Conservation (phyloP, 345 rosid genomes). For the Gossypium ekmanianum region DNA sequence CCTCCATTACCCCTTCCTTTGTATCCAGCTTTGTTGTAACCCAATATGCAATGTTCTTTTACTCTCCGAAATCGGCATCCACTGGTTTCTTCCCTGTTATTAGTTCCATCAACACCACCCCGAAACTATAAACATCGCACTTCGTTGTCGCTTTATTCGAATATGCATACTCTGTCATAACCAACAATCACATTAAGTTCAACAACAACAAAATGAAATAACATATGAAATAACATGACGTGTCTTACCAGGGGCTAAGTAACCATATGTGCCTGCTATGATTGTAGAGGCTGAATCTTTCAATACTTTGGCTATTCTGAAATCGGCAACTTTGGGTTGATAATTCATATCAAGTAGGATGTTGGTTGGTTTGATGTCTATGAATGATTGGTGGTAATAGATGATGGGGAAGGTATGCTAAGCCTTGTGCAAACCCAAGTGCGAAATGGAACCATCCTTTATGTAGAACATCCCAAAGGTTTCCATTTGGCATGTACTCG, state of each 20-base stretch:
- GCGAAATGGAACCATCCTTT: constrained; percentile 56
- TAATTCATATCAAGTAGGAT: constrained; percentile 67
- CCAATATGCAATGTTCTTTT: constrained; percentile 78
- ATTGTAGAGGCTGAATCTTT: constrained; percentile 74
- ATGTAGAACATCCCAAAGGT: constrained; percentile 85
- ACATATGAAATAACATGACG: neutral
- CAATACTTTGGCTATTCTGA: constrained; percentile 90
- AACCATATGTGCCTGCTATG: constrained; percentile 86
- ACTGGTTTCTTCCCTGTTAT: constrained; percentile 83
- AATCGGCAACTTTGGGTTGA: constrained; percentile 89
- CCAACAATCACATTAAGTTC: neutral
- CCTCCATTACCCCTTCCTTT: constrained; percentile 67
- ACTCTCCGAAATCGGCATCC: constrained; percentile 71
- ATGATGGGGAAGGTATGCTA: constrained; percentile 89
- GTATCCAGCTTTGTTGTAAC: constrained; percentile 64
- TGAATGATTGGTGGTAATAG: constrained; percentile 70
- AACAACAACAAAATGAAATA: neutral
- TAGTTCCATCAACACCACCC: constrained; percentile 85
- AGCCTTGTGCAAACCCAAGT: constrained; percentile 82
- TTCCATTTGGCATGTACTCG: too few relatives aligned
- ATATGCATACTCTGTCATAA: constrained; percentile 73
- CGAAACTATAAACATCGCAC: constrained; percentile 92
- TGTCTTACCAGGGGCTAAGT: constrained; percentile 74
- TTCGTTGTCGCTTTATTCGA: constrained; percentile 78
- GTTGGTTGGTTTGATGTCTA: constrained; percentile 87